Percentiles rank a stretch among this genome's conserved stretches.
Evolutionary conservation across 2,329 filamentous ascomycete genomes (phyloP).

Genomic region (Ceratocystis huliohia): DNA sequence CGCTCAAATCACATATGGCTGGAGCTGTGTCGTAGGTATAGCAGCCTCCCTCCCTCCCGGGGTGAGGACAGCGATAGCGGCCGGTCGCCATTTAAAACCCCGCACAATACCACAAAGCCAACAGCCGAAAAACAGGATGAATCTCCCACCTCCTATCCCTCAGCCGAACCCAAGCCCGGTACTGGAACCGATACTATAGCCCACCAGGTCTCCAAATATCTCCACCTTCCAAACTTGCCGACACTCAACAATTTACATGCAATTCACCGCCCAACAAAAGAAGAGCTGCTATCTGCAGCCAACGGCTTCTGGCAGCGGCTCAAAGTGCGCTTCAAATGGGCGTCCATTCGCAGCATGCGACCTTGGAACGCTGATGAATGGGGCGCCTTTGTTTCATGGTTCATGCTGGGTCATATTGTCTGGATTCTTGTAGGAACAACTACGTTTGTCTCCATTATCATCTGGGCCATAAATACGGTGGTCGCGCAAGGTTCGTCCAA

Average conservation of each 20-base stretch:
- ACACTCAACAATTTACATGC: constrained; percentile 11
- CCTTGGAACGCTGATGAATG: constrained; percentile 97
- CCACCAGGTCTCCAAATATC: constrained; percentile 45
- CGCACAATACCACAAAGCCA: neutral
- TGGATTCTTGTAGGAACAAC: constrained; percentile 97
- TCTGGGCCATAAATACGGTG: constrained; percentile 87
- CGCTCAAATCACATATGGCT: neutral
- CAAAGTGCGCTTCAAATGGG: constrained; percentile 92
- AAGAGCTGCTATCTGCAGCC: constrained; percentile 81
- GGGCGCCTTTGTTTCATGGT: constrained; percentile 86
- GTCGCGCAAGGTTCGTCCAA: constrained; percentile 65
- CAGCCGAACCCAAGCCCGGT: neutral
- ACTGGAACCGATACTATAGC: constrained; percentile 33
- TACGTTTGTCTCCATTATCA: constrained; percentile 86
- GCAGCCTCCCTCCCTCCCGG: neutral
- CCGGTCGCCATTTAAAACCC: neutral
- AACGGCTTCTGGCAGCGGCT: constrained; percentile 86
- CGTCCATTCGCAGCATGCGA: constrained; percentile 82
- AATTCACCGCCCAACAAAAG: constrained; percentile 62
- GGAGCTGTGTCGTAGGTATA: constrained; percentile 1
- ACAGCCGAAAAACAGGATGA: neutral
- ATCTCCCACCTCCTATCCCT: neutral
- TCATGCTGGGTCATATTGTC: constrained; percentile 80
- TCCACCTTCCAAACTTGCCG: constrained; percentile 53
- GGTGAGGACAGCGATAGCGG: neutral